phyloP scores from a whole-genome alignment of 2,329 filamentous ascomycete genomes.

The Ilyonectria sp. region DNA sequence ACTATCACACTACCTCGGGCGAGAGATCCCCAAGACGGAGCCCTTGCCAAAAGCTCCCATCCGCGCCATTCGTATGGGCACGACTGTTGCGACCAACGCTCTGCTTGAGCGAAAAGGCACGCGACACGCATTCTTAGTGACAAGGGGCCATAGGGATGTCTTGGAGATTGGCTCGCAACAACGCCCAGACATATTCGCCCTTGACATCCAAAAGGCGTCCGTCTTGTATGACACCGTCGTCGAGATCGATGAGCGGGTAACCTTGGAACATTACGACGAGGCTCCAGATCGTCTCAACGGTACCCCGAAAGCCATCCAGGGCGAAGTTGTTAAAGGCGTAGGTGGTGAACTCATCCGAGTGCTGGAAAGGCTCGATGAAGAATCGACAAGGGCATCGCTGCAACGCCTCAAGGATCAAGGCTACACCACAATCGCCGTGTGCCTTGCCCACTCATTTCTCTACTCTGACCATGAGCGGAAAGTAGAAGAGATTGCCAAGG shows the following conservation, averaged over 20 bases:
- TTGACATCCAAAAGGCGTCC: slow-evolving; percentile 77
- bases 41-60: slow-evolving; percentile 53
- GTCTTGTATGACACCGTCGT: slow-evolving; percentile 78
- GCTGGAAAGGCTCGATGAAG: slow-evolving; percentile 69
- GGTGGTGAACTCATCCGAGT: slow-evolving; percentile 79
- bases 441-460: slow-evolving; percentile 79
- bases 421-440: slow-evolving; percentile 67
- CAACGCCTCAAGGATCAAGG: slow-evolving; percentile 74
- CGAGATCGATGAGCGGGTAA: slow-evolving; percentile 81
- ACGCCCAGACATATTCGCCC: slow-evolving; percentile 79
- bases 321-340: slow-evolving; percentile 75
- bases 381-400: slow-evolving; percentile 67
- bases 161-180: slow-evolving; percentile 81
- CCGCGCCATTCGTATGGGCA: slow-evolving; percentile 83
- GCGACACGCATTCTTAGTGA: slow-evolving; percentile 78
- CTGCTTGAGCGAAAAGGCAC: slow-evolving; percentile 81
- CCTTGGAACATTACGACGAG: slow-evolving; percentile 80
- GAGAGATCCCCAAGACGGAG: slow-evolving; percentile 48
- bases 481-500: slow-evolving; percentile 53
- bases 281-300: slow-evolving; percentile 69
- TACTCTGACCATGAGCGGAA: slow-evolving; percentile 69
- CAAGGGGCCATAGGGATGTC: slow-evolving; percentile 80
- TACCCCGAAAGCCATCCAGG: slow-evolving; percentile 56
- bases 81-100: slow-evolving; percentile 80
- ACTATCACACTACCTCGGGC: slow-evolving; percentile 14